Evolutionary conservation across 208 protist genomes (phyloP).

Genomic region (Dictyostelium gargantuum): DNA sequence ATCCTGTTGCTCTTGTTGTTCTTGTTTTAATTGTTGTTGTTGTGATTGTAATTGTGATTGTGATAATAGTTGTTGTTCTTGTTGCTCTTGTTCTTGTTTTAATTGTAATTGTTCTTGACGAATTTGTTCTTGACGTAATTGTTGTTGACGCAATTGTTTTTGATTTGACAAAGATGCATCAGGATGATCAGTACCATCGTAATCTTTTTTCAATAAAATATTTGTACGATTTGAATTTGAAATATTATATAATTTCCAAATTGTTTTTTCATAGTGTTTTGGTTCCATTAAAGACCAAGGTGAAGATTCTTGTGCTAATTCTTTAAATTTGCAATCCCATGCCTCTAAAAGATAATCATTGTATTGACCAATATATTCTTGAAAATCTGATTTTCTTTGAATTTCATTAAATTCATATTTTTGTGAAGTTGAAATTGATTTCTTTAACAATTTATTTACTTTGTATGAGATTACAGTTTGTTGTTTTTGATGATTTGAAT

Average conservation of each 20-base stretch:
- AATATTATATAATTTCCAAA: background rate
- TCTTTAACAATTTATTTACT: background rate
- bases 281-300: background rate
- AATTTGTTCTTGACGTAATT: background rate
- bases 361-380: background rate
- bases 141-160: background rate
- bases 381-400: background rate
- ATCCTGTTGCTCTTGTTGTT: background rate
- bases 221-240: background rate
- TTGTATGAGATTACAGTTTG: background rate
- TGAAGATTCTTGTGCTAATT: background rate
- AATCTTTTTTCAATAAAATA: background rate
- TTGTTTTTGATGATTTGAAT: background rate
- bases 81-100: background rate
- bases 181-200: constrained; percentile 41
- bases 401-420: constrained; percentile 40
- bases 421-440: background rate
- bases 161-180: background rate
- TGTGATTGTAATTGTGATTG: background rate
- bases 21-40: background rate
- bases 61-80: background rate
- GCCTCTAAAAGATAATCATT: background rate
- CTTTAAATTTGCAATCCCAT: background rate
- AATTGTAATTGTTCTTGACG: background rate
- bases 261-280: background rate